Conservation (phyloP, 2,329 filamentous ascomycete genomes). For the Cadophora sp. region DNA sequence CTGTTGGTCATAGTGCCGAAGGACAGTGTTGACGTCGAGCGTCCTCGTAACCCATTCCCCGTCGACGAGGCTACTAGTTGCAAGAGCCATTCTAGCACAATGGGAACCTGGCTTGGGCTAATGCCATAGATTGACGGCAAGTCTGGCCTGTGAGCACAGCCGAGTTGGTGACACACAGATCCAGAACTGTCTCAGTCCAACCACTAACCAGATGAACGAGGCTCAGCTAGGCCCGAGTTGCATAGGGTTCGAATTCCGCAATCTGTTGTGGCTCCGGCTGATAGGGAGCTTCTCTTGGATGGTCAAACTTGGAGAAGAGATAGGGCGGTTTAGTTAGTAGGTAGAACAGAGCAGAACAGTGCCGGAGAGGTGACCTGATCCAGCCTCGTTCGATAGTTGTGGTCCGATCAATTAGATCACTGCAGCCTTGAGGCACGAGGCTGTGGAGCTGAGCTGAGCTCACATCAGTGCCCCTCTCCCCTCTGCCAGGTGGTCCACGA, state of each 20-base stretch:
- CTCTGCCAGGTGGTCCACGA: too few species aligned
- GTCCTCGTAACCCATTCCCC: slow-evolving; percentile 46
- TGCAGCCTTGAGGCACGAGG: slow-evolving; percentile 16
- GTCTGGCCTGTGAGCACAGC: neutral
- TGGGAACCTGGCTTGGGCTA: slow-evolving; percentile 1
- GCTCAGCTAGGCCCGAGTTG: neutral
- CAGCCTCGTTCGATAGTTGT: slow-evolving; percentile 11
- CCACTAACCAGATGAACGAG: neutral
- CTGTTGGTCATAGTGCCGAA: slow-evolving; percentile 46
- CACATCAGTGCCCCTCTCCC: neutral
- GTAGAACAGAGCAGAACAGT: neutral
- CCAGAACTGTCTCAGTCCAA: neutral
- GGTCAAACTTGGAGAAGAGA: neutral
- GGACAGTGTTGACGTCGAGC: slow-evolving; percentile 51
- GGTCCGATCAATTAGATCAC: neutral
- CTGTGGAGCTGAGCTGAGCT: slow-evolving; percentile 9
- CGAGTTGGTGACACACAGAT: neutral
- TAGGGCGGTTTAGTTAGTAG: neutral
- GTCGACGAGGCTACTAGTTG: slow-evolving; percentile 43
- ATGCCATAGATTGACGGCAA: slow-evolving; percentile 20
- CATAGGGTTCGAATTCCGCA: too few species aligned
- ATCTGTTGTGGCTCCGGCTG: too few species aligned
- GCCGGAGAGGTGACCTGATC: slow-evolving; percentile 1
- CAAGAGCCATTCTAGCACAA: slow-evolving; percentile 40
- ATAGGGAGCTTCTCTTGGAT: neutral